Conservation (phyloP, 495 filamentous ascomycete species). For the Penicillium cosmopolitanum region DNA sequence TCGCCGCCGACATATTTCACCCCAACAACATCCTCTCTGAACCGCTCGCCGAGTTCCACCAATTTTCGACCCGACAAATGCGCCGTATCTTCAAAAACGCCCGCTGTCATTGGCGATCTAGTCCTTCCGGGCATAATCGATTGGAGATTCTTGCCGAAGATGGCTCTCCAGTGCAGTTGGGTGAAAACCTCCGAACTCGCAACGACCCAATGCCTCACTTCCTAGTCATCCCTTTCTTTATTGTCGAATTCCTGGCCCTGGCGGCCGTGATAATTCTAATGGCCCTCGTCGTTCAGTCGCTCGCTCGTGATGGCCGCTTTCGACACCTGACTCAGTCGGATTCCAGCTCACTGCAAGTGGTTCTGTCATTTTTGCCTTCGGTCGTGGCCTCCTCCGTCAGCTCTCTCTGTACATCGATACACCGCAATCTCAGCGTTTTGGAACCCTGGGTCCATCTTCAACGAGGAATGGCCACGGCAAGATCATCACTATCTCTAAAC, state of each 20-base stretch:
- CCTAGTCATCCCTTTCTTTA: constrained; percentile 44
- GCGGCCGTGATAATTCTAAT: constrained; percentile 42
- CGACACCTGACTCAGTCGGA: constrained; percentile 40
- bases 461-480: constrained; percentile 37
- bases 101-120: constrained; percentile 39
- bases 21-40: constrained; percentile 36
- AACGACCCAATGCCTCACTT: constrained; percentile 47
- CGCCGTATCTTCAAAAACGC: constrained; percentile 38
- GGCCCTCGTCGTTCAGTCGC: constrained; percentile 35
- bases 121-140: constrained; percentile 30
- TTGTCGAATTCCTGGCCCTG: constrained; percentile 42
- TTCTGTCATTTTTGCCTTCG: constrained; percentile 43
- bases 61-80: constrained; percentile 44
- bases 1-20: constrained; percentile 41
- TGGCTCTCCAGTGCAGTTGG: constrained; percentile 34
- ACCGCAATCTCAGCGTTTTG: constrained; percentile 45
- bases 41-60: constrained; percentile 38
- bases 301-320: constrained; percentile 39
- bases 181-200: constrained; percentile 28
- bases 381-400: constrained; percentile 43
- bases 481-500: constrained; percentile 40
- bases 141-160: constrained; percentile 43
- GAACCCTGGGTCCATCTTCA: constrained; percentile 52
- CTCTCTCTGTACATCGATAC: constrained; percentile 44
- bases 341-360: constrained; percentile 42